Base-by-base conservation (phyloP, 345 rosid genomes). In the Salix udensis region DNA sequence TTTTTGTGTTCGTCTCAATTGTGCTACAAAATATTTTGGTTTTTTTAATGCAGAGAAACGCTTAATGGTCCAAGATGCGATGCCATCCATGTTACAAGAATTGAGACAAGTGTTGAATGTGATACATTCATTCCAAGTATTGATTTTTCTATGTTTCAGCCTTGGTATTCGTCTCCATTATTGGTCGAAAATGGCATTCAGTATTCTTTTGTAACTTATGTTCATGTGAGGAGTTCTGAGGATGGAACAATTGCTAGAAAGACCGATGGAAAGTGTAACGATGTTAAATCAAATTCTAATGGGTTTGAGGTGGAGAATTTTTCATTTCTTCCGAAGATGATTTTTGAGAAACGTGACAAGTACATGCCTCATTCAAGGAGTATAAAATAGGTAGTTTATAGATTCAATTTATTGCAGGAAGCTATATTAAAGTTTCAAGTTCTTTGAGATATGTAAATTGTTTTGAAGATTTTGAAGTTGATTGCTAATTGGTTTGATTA, bases 31-130 rank as follows among this genome's bases (percentile, higher is more conserved):
- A 1, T 15, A 18, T 71, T 28, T 71, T 28, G 62, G 10, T 36
- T 36, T 52, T 52, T 61, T 71, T 74, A 46, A 39, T 85, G 77
- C 82, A 94, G 97, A 88, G 97, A 92, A 66, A 75, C 90, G 21
- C 85, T 94, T 71, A 91, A 91, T 81, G 87, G 82, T 5, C 85
- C 93, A 50, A 86, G 82, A 72, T 94, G 98, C 75, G 94, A 92
- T 80, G 97, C 94, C 58, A 90, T 92, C 72, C 97, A 92, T 82
- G 70, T 92, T 48, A 94, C 97, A 21, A 96, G 92, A 82, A 90
- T 92, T 82, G 87, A 92, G 82, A 78, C 87, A 48, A 86, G 76
- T 80, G 53, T 90, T 70, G 93, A 89, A 11, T 92, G 97, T 76
- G 97, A 94, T 82, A 91, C 97, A 34, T 94, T 91, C 82, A 89